Conservation (phyloP, 2,329 filamentous ascomycete genomes). For the Sporothrix mexicana region DNA sequence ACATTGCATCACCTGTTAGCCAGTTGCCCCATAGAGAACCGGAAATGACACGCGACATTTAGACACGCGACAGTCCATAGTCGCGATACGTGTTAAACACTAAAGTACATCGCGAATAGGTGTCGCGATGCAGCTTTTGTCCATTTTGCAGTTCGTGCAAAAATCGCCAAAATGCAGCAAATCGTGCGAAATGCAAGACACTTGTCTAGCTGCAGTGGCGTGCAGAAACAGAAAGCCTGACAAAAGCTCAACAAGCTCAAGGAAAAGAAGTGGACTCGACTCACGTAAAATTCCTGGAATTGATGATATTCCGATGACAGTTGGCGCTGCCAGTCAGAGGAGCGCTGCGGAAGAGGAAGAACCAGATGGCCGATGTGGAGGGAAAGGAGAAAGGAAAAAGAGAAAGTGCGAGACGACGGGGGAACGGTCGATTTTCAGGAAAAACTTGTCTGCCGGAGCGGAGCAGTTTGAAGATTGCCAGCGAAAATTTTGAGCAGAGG, state of each 20-base stretch:
- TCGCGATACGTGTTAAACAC: not conserved
- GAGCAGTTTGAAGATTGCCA: not conserved
- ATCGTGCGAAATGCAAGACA: not conserved
- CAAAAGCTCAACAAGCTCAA: not conserved
- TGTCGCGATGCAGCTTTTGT: not conserved
- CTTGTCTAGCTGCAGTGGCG: not conserved
- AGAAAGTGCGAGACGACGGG: slow-evolving; percentile 28
- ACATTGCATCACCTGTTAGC: not conserved
- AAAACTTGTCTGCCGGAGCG: slow-evolving; percentile 24
- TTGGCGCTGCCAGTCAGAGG: slow-evolving; percentile 41
- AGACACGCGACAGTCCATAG: not conserved
- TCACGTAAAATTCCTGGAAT: slow-evolving; percentile 37
- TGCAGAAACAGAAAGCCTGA: slow-evolving; percentile 1
- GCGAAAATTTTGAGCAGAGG: not conserved
- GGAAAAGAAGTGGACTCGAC: slow-evolving; percentile 35
- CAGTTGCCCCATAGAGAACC: not conserved
- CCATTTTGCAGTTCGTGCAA: slow-evolving; percentile 1
- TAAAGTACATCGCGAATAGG: slow-evolving; percentile 10
- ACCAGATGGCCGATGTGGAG: slow-evolving; percentile 47
- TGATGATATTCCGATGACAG: slow-evolving; percentile 42
- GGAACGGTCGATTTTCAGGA: slow-evolving; percentile 10
- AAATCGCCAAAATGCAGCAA: not conserved
- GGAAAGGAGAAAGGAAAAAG: slow-evolving; percentile 33
- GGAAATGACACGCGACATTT: not conserved
- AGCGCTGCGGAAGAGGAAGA: slow-evolving; percentile 53